phyloP scores from a whole-genome alignment of 306 rosid species.

The Vicia sativa region DNA sequence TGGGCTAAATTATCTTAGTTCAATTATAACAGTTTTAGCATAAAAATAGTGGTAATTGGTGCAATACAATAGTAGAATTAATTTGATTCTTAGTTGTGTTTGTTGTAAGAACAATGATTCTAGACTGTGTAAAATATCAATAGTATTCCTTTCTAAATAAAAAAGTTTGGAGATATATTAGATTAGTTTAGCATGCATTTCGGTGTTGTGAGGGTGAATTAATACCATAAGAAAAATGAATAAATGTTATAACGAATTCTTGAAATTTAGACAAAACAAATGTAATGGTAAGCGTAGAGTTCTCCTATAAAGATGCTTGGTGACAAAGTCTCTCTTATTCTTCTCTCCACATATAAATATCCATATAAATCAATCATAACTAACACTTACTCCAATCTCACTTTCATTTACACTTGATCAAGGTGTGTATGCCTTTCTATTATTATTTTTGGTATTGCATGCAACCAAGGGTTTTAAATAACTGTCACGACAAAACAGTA shows the following conservation, averaged over 20 bases:
- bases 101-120: no score
- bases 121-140: no score
- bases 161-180: no score
- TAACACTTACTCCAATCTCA: constrained; percentile 6
- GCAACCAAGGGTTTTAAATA: no score
- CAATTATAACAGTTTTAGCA: no score
- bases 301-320: constrained; percentile 22
- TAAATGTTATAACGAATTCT: background rate
- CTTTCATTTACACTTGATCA: background rate
- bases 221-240: background rate
- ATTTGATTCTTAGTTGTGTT: no score
- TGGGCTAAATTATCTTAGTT: no score
- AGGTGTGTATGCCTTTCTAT: constrained; percentile 36
- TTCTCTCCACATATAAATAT: background rate
- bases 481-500: no score
- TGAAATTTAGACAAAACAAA: constrained; percentile 33
- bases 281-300: constrained; percentile 36
- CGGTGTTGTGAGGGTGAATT: background rate
- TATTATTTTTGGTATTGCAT: background rate
- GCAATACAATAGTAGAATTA: no score
- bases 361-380: constrained; percentile 13
- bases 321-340: constrained; percentile 38
- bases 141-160: no score
- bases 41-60: no score
- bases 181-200: background rate